Percentiles rank a stretch among this genome's conserved stretches.
Conservation (phyloP, 2,329 filamentous ascomycete species). For the Akanthomyces dipterigenus region DNA sequence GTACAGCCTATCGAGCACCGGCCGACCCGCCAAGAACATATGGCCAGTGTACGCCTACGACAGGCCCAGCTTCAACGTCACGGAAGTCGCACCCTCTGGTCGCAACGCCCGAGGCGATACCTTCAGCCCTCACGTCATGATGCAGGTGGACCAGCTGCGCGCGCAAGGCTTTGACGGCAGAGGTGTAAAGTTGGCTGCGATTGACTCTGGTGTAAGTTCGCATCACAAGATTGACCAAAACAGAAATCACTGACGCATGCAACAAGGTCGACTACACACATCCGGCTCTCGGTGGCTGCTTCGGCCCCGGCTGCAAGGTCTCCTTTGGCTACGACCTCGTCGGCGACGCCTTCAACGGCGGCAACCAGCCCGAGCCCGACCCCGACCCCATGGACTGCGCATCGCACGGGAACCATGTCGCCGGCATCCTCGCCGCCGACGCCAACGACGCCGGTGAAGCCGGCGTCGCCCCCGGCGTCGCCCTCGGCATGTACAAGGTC, state of each 20-base stretch:
- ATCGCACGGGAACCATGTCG: conserved; percentile 39
- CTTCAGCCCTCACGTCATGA: conserved; percentile 24
- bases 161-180: conserved; percentile 38
- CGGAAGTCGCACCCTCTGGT: not conserved
- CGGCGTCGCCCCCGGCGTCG: conserved; percentile 35
- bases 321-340: conserved; percentile 41
- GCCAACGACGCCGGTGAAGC: conserved; percentile 30
- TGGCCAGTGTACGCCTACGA: conserved; percentile 9
- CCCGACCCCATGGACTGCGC: conserved; percentile 33
- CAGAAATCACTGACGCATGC: not conserved
- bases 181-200: conserved; percentile 35
- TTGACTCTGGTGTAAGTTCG: conserved; percentile 17
- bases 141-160: conserved; percentile 34
- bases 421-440: conserved; percentile 40
- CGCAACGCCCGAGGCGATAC: conserved; percentile 7
- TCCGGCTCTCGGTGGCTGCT: conserved; percentile 45
- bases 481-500: conserved; percentile 33
- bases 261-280: conserved; percentile 40
- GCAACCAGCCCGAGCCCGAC: conserved; percentile 27
- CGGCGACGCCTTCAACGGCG: conserved; percentile 29
- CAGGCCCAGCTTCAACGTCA: not conserved
- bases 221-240: too few species aligned
- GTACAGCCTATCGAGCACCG: not conserved
- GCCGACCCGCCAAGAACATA: not conserved
- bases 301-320: conserved; percentile 42